phyloP scores from a whole-genome alignment of 2,329 filamentous ascomycete species.

The Sclerotinia spermophila region DNA sequence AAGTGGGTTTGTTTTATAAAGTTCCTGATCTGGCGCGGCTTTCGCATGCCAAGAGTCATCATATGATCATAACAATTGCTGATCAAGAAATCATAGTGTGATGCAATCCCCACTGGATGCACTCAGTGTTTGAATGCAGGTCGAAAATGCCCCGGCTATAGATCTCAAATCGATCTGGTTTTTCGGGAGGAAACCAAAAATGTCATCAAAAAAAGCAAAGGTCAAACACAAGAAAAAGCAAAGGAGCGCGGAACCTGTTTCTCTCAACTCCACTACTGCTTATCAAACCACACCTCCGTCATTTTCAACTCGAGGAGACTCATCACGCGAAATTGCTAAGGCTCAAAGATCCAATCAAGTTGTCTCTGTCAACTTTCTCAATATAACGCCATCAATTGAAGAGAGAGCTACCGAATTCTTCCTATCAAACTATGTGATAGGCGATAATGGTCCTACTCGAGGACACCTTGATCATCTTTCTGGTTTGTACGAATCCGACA shows the following conservation, averaged over 20 bases:
- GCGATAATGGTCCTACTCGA: slow-evolving; percentile 40
- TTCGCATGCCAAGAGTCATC: background rate
- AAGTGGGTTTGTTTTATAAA: slow-evolving; percentile 39
- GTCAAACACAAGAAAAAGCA: slow-evolving; percentile 30
- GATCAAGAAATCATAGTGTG: slow-evolving; percentile 43
- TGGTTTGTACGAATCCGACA: slow-evolving; percentile 44
- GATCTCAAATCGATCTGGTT: slow-evolving; percentile 54
- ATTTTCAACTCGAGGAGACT: background rate
- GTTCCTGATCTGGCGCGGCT: background rate
- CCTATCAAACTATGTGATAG: slow-evolving; percentile 37
- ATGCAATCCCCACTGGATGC: slow-evolving; percentile 49
- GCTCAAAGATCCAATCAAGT: background rate
- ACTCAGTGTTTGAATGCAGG: slow-evolving; percentile 53
- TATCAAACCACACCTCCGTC: background rate
- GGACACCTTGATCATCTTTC: slow-evolving; percentile 53
- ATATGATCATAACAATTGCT: background rate
- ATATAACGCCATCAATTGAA: slow-evolving; percentile 35
- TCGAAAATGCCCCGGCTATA: slow-evolving; percentile 52
- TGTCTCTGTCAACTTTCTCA: slow-evolving; percentile 22
- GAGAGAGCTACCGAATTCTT: slow-evolving; percentile 33
- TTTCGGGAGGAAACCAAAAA: slow-evolving; percentile 55
- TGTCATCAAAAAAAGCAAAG: slow-evolving; percentile 47
- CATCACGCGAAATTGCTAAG: background rate
- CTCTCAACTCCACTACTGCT: background rate
- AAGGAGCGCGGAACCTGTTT: background rate